Evolutionary conservation across 1,284 basidiomycete genomes (phyloP), one percentile per base, ranked within the genome.

Genomic region (Ceratobasidium sp.): DNA sequence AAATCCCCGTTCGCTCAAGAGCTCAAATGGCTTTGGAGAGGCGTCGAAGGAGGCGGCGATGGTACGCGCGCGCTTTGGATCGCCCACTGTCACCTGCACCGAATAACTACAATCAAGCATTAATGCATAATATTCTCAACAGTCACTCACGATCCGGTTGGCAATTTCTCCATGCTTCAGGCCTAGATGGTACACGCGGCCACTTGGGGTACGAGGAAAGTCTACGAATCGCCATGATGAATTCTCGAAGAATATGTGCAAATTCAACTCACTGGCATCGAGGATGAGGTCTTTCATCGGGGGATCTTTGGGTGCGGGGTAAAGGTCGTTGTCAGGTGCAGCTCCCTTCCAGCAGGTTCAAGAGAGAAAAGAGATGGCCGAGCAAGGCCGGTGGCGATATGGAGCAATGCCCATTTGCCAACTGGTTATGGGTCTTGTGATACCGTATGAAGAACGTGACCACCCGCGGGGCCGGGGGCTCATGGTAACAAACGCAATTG

Each of bases 151-250:
- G 74, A 93, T 89, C 54, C 89, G 84, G 77, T 92, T 93, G 54
- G 91, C 89, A 23, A 93, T 87, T 75, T 91, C 87, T 21, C 89
- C 90, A 46, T 83, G 80, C 58, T 84, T 82, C 70, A 91, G 77
- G 47, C 88, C 89, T n/a, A 91, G 82, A 77, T 91, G 89, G 76
- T 91, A 91, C 58, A 90, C 87, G 70, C 87, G 85, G 59, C 83
- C 82, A 75, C 88, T 87, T 49, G 80, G 80, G 53, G 88, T 88
- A 68, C 84, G 83, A 68, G 89, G 89, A 74, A 90, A 89, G 78
- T 91, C 89, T 91, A 39, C 41, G 33, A 41, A 49, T 33, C 14
- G 25, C 29, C 23, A 25, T 19, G 42, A 39, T 56, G 58, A 58
- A 52, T 50, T 29, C 52, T 33, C 46, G 14, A 21, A 25, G 13